These are phyloP conservation scores for Globisporangium spiculum DNA, from an alignment of 352 stramenopile genomes.

Conservation along the genomic window DNA sequence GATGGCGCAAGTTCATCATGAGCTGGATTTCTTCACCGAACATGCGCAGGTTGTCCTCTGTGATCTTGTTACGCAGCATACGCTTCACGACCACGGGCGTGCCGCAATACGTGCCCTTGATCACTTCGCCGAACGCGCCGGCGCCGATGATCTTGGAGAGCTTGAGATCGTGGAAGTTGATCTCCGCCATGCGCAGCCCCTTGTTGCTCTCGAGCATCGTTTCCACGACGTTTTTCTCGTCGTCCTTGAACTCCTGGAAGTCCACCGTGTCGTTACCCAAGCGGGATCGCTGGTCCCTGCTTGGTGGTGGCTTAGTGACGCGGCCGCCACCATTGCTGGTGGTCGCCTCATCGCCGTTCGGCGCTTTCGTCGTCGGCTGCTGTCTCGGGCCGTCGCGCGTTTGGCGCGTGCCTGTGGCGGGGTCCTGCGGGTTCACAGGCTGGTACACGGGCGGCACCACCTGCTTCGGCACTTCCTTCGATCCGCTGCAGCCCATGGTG, in stretches of 20 bases:
- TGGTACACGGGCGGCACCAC: neutral
- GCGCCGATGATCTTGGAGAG: conserved; percentile 87
- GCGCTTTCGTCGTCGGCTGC: neutral
- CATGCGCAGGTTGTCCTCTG: conserved; percentile 86
- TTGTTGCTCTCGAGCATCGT: conserved; percentile 89
- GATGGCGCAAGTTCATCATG: conserved; percentile 89
- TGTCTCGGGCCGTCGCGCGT: neutral
- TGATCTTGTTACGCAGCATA: conserved; percentile 89
- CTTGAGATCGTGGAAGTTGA: conserved; percentile 89
- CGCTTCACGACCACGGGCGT: conserved; percentile 87
- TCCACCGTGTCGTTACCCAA: conserved; percentile 56
- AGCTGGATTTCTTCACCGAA: conserved; percentile 89
- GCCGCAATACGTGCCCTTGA: conserved; percentile 88
- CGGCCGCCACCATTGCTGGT: neutral
- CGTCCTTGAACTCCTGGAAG: conserved; percentile 84
- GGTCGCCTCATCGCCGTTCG: neutral
- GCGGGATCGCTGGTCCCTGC: conserved; percentile 4
- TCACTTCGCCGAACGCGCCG: conserved; percentile 84
- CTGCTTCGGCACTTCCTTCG: conserved; percentile 10
- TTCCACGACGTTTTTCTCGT: conserved; percentile 86
- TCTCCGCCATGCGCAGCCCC: conserved; percentile 81
- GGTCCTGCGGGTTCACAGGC: conserved; percentile 12
- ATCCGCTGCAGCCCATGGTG: conserved; percentile 17
- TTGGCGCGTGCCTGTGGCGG: neutral
- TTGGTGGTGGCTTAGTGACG: conserved; percentile 6